Percentiles rank a stretch among this genome's conserved stretches.
These are phyloP conservation scores for Paralagenidium karlingii DNA, from an alignment of 352 stramenopile genomes.

Conservation along the genomic window DNA sequence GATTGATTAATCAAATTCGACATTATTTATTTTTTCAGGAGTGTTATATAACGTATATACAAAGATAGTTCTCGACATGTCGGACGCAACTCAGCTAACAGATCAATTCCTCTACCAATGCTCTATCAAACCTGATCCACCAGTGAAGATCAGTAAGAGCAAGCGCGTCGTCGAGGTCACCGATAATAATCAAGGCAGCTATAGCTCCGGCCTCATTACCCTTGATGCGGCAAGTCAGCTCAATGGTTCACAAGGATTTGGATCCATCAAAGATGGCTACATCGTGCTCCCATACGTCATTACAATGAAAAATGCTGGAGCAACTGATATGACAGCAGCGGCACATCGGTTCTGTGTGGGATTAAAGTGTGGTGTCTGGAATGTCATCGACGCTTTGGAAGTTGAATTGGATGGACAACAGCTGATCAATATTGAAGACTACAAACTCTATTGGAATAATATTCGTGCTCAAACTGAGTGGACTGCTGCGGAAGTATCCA, in stretches of 20 bases:
- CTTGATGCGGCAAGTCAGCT: conserved; percentile 9
- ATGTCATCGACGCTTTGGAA: conserved; percentile 8
- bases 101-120: conserved; percentile 4
- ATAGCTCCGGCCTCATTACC: conserved; percentile 5
- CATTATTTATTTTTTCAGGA: too few relatives aligned
- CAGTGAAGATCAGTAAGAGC: neutral
- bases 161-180: conserved; percentile 5
- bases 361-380: conserved; percentile 13
- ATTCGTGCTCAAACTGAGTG: conserved; percentile 9
- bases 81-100: conserved; percentile 4
- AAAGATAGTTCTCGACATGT: too few relatives aligned
- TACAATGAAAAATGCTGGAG: conserved; percentile 6
- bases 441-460: conserved; percentile 12
- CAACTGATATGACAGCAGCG: conserved; percentile 1
- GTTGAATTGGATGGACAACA: conserved; percentile 9
- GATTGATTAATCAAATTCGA: too few relatives aligned
- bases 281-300: conserved; percentile 9
- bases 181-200: conserved; percentile 10
- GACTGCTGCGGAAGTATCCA: conserved; percentile 4
- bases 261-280: conserved; percentile 7
- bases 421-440: conserved; percentile 9
- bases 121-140: conserved; percentile 1
- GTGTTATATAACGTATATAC: too few relatives aligned
- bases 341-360: conserved; percentile 6
- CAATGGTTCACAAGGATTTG: conserved; percentile 8